Conservation (phyloP, 768 basidiomycete species). For the Auricularia auricula-judae region DNA sequence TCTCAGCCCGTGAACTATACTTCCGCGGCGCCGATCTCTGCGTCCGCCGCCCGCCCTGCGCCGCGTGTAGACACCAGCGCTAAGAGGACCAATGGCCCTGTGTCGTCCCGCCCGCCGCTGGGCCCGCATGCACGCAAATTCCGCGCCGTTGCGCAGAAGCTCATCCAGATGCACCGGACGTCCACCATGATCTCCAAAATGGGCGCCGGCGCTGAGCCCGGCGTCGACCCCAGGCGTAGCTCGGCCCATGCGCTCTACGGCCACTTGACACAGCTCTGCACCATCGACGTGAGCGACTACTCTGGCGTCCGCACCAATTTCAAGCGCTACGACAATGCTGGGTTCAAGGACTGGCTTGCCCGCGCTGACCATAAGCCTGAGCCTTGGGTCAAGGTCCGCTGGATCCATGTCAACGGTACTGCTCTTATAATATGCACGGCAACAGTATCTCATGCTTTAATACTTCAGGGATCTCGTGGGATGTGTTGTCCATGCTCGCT, state of each 20-base stretch:
- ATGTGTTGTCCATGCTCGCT: constrained; percentile 57
- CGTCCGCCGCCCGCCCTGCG: not conserved
- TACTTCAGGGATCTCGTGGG: constrained; percentile 36
- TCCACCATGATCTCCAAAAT: constrained; percentile 23
- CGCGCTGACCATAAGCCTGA: constrained; percentile 33
- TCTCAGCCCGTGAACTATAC: not conserved
- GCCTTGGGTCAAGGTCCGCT: constrained; percentile 57
- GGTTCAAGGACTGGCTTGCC: constrained; percentile 47
- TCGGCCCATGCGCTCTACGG: constrained; percentile 46
- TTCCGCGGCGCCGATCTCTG: not conserved
- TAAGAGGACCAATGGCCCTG: not conserved
- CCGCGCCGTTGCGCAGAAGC: constrained; percentile 43
- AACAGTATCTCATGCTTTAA: too few relatives aligned
- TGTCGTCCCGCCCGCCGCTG: not conserved
- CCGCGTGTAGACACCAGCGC: not conserved
- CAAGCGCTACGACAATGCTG: constrained; percentile 46
- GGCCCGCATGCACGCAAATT: constrained; percentile 30
- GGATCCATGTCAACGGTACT: constrained; percentile 58
- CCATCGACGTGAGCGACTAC: constrained; percentile 61
- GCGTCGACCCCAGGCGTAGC: constrained; percentile 53
- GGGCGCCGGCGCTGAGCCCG: constrained; percentile 57
- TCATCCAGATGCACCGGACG: constrained; percentile 52
- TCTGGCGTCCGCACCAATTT: constrained; percentile 42
- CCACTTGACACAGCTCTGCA: constrained; percentile 47
- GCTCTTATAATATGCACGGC: too few relatives aligned